Base-by-base conservation (phyloP, 441 rosid genomes). In the Breynia disticha region DNA sequence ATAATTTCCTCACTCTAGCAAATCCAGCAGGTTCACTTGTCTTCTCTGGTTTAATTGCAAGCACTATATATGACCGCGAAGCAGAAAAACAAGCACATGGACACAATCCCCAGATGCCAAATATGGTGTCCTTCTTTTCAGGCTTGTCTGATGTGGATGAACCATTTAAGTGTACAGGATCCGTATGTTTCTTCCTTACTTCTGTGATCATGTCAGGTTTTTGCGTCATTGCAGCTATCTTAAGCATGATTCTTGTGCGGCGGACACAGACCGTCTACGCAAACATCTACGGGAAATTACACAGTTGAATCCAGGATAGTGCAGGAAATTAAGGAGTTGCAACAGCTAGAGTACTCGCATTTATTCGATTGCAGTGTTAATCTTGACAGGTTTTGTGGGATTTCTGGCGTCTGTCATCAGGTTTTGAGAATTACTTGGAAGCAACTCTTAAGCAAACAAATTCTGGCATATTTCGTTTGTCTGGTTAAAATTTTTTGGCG, bases 1-100 rank as follows among this genome's bases (percentile, higher is more conserved):
- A 94, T 79, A 90, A 94, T 66, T 94, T 94, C 74, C 88, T 94
- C 53, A 79, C 88, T 3, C 76, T 89, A 49, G 90, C 95, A 50
- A 85, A 80, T 65, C 99, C 97, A 1, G 87, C 90, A 3, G 97
- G 99, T 42, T 83, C 99, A 0, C 81, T 94, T 8, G 73, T 94
- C 50, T 82, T 94, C 80, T 94, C 99, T 10, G 86, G 96, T 53
- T 21, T 87, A 50, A 78, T 94, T 24, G 97, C 95, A 11, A 93
- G 99, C 70, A 70, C 72, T 50, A 89, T 93, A 37, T 89, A 93
- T 43, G 97, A 93, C 68, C 57, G 55, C 1, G 95, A 91, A 74
- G 98, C 91, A 22, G 97, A 78, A 70, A 76, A 71, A 55, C 98
- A 91, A 76, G 80, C 78, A 18, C 83, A 68, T 16, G 67, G 63